These are phyloP conservation scores for Ceratocystis eucalypticola DNA, from an alignment of 2,329 filamentous ascomycete genomes.

Conservation along the genomic window DNA sequence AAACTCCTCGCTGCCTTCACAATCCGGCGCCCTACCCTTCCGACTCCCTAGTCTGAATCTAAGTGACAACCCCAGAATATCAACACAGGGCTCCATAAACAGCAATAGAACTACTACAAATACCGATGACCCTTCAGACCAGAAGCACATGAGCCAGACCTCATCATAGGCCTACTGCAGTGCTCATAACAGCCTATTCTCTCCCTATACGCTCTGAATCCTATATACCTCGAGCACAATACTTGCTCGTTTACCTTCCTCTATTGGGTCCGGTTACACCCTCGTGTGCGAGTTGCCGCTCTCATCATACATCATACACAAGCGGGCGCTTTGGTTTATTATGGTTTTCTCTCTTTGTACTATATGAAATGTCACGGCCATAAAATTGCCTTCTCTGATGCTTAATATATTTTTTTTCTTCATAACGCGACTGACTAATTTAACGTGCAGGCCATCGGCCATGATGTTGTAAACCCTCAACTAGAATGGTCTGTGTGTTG, in stretches of 20 bases:
- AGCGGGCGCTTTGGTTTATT: neutral
- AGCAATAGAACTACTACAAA: constrained; percentile 22
- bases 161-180: neutral
- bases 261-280: neutral
- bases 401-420: neutral
- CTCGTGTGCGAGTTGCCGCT: neutral
- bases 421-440: no score
- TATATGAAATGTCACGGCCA: neutral
- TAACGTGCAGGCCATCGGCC: no score
- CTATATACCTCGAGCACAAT: neutral
- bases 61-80: constrained; percentile 40
- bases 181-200: neutral
- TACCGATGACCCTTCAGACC: constrained; percentile 8
- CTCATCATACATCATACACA: neutral
- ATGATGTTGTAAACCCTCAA: neutral
- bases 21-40: constrained; percentile 27
- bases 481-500: neutral
- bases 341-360: constrained; percentile 6
- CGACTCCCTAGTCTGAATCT: constrained; percentile 42
- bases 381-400: neutral
- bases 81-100: constrained; percentile 39
- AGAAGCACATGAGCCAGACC: neutral
- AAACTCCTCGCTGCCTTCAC: constrained; percentile 27
- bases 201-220: neutral
- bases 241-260: no score